These are phyloP conservation scores for Penicillium cataractarum DNA, from an alignment of 495 filamentous ascomycete genomes.

Conservation along the genomic window DNA sequence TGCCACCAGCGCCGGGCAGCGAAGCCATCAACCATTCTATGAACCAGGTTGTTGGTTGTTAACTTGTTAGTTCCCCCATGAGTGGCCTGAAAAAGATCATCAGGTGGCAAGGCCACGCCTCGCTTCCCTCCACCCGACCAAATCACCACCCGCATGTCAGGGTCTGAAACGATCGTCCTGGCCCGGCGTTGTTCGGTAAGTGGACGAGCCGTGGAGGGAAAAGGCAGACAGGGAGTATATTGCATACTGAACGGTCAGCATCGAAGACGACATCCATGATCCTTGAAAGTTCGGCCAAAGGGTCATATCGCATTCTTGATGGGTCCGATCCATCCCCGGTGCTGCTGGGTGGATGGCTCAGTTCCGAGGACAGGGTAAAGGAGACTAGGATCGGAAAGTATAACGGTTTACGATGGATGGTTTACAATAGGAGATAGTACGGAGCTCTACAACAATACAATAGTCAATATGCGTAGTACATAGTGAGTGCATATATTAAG, in stretches of 20 bases:
- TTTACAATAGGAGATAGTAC: background rate
- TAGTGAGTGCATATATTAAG: too few relatives aligned
- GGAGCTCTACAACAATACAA: too few relatives aligned
- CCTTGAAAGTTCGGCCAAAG: background rate
- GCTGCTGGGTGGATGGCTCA: background rate
- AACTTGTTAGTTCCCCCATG: too few relatives aligned
- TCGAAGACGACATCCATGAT: background rate
- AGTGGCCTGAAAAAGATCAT: background rate
- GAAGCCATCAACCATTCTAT: background rate
- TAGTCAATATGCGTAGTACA: too few relatives aligned
- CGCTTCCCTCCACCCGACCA: constrained; percentile 5
- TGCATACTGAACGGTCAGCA: background rate
- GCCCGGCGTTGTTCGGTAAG: constrained; percentile 10
- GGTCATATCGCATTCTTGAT: background rate
- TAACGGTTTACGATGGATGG: background rate
- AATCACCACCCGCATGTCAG: constrained; percentile 5
- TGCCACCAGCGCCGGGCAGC: constrained; percentile 4
- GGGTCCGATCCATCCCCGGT: background rate
- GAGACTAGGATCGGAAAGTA: background rate
- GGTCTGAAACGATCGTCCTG: constrained; percentile 19
- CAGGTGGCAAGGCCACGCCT: background rate
- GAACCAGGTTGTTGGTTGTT: background rate
- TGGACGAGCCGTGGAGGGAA: constrained; percentile 3
- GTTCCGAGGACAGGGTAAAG: background rate
- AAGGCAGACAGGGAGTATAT: background rate